Conservation (phyloP, 257 asterid species). For the Haberlea rhodopensis region DNA sequence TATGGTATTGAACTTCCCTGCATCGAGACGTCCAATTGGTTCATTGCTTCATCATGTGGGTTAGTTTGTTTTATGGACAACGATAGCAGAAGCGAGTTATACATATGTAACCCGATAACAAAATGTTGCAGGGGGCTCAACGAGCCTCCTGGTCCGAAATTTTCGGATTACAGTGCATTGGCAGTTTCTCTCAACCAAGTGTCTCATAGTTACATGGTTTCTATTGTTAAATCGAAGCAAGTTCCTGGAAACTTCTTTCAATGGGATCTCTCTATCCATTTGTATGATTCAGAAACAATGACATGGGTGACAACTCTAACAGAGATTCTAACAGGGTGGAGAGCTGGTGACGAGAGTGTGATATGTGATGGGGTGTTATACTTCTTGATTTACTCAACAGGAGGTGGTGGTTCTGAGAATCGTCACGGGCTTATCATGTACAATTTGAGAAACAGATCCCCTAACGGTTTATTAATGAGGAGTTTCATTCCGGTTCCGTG, state of each 20-base stretch:
- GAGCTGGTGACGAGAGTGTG: conserved; percentile 92
- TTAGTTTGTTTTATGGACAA: conserved; percentile 89
- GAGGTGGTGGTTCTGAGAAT: conserved; percentile 52
- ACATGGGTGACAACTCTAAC: conserved; percentile 55
- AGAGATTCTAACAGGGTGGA: conserved; percentile 77
- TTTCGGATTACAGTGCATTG: conserved; percentile 73
- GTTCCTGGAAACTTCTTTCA: conserved; percentile 75
- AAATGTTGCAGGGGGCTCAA: conserved; percentile 41
- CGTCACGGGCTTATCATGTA: conserved; percentile 75
- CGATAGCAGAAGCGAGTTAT: conserved; percentile 65
- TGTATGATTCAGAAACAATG: conserved; percentile 58
- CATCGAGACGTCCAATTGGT: conserved; percentile 69
- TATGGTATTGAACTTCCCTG: conserved; percentile 75
- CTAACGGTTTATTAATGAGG: conserved; percentile 45
- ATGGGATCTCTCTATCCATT: conserved; percentile 81
- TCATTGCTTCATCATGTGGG: conserved; percentile 74
- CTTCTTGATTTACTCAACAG: conserved; percentile 70
- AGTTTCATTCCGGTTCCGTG: conserved; percentile 79
- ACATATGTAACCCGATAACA: conserved; percentile 80
- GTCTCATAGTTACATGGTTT: conserved; percentile 44
- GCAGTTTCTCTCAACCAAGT: conserved; percentile 51
- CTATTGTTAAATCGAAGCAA: conserved; percentile 73
- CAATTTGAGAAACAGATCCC: conserved; percentile 41
- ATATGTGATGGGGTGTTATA: conserved; percentile 71
- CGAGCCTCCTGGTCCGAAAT: conserved; percentile 69